These are phyloP conservation scores for Cladosporium sp. DNA, from an alignment of 2,329 filamentous ascomycete genomes.

Conservation along the genomic window DNA sequence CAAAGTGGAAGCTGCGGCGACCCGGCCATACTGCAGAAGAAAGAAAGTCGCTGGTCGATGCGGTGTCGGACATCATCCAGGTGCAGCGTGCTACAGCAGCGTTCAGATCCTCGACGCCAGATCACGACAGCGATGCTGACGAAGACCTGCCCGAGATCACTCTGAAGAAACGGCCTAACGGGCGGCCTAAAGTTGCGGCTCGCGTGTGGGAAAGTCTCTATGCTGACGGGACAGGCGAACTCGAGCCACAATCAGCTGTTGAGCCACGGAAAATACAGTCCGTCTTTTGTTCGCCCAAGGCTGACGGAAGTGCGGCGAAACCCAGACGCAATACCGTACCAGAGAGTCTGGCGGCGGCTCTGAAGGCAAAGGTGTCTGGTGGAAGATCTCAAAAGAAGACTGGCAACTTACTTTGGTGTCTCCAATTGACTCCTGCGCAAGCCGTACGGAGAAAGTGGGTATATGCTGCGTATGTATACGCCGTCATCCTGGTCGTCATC, in stretches of 20 bases:
- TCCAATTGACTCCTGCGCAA: conserved; percentile 77
- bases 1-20: conserved; percentile 82
- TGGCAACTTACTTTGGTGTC: conserved; percentile 68
- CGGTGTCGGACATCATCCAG: conserved; percentile 40
- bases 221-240: conserved; percentile 16
- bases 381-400: conserved; percentile 55
- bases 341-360: background rate
- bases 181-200: conserved; percentile 24
- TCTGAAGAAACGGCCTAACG: conserved; percentile 19
- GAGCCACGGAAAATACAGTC: conserved; percentile 23
- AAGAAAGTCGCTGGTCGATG: conserved; percentile 45
- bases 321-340: conserved; percentile 28
- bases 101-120: conserved; percentile 24
- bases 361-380: conserved; percentile 8
- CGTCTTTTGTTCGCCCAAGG: conserved; percentile 11
- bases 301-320: conserved; percentile 12
- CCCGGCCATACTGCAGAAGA: conserved; percentile 47
- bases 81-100: conserved; percentile 33
- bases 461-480: conserved; percentile 79
- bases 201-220: conserved; percentile 13
- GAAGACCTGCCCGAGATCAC: conserved; percentile 37
- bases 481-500: conserved; percentile 64
- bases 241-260: conserved; percentile 27
- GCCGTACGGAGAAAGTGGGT: conserved; percentile 76
- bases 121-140: conserved; percentile 49